Evolutionary conservation across 164 flowering plant species (phyloP).

Genomic region (Magnolia sinica): DNA sequence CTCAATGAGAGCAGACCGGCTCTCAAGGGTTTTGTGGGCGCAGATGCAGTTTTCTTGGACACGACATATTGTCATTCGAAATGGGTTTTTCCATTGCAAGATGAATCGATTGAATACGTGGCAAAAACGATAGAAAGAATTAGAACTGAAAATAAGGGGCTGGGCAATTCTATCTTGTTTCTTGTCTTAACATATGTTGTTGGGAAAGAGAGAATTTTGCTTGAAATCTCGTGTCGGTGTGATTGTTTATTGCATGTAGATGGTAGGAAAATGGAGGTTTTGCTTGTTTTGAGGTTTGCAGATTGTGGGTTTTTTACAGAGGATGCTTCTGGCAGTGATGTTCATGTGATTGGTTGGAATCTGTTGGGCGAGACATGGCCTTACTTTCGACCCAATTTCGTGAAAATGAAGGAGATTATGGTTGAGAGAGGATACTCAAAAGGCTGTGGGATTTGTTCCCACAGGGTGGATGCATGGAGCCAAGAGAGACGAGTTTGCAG

Average conservation of each 20-base stretch:
- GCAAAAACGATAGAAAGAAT: conserved; percentile 41
- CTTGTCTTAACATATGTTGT: conserved; percentile 84
- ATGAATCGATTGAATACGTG: conserved; percentile 69
- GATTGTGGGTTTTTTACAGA: conserved; percentile 56
- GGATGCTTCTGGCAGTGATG: conserved; percentile 59
- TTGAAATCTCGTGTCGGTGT: conserved; percentile 60
- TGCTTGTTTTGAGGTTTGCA: conserved; percentile 52
- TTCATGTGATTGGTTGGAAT: conserved; percentile 96
- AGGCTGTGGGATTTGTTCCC: conserved; percentile 91
- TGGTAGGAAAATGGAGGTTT: conserved; percentile 58
- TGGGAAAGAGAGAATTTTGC: conserved; percentile 87
- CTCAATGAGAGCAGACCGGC: conserved; percentile 44
- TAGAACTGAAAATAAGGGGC: conserved; percentile 29
- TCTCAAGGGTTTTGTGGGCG: conserved; percentile 51
- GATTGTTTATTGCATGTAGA: conserved; percentile 55
- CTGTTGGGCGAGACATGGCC: conserved; percentile 98
- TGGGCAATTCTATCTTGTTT: conserved; percentile 57
- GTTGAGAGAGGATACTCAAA: conserved; percentile 63
- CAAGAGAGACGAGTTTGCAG: conserved; percentile 67
- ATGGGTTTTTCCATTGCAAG: conserved; percentile 69
- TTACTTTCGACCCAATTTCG: conserved; percentile 85
- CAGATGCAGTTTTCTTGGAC: conserved; percentile 72
- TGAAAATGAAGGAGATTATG: conserved; percentile 78
- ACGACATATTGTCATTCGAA: conserved; percentile 88
- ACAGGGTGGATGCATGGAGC: conserved; percentile 94